Conservation (phyloP, 192 early-diverging fungal genomes). For the Podochytrium sp. region DNA sequence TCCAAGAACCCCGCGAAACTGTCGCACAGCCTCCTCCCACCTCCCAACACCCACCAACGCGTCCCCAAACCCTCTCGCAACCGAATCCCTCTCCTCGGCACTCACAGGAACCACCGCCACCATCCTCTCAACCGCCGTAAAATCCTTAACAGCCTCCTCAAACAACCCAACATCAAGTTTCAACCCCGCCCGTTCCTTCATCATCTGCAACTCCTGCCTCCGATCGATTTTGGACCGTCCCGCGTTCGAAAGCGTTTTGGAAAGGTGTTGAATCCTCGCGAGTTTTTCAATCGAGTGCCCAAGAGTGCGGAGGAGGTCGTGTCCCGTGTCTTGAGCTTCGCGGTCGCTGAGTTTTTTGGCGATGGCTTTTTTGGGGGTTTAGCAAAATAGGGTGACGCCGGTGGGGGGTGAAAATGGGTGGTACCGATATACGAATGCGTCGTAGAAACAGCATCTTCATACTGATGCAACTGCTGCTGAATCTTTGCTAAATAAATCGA, state of each 20-base stretch:
- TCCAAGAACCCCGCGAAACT: neutral
- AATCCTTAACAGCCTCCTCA: neutral
- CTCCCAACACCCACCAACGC: neutral
- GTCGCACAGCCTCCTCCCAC: neutral
- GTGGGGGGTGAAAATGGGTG: no score
- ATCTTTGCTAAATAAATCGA: no score
- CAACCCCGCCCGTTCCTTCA: neutral
- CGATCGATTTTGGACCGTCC: neutral
- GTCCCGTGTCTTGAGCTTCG: neutral
- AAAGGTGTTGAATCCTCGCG: no score
- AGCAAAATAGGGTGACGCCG: no score
- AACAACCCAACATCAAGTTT: neutral
- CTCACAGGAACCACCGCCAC: neutral
- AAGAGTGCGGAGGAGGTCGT: neutral
- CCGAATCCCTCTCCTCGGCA: neutral
- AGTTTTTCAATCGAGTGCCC: neutral
- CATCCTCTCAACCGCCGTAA: neutral
- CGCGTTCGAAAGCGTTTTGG: neutral
- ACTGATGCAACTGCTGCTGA: slow-evolving; percentile 10
- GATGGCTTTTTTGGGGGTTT: neutral
- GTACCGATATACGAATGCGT: slow-evolving; percentile 1
- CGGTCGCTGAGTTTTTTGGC: slow-evolving; percentile 2
- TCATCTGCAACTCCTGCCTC: neutral
- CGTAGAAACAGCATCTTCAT: neutral
- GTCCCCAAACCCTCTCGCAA: slow-evolving; percentile 6